A percentile compares a stretch with the other conserved stretches of the same genome.
phyloP scores from a whole-genome alignment of 345 rosid species.

The Geranium brycei region DNA sequence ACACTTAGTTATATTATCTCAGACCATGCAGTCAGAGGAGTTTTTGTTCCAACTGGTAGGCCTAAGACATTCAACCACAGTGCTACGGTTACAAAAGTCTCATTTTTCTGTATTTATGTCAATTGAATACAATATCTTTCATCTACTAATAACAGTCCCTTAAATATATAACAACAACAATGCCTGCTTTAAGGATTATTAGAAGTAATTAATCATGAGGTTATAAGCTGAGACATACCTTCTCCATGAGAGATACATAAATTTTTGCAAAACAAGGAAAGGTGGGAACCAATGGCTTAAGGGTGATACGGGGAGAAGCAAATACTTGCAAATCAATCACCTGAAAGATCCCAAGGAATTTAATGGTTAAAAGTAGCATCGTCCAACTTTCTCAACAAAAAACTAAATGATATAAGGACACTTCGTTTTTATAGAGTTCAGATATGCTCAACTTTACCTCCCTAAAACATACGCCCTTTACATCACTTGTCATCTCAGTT shows the following conservation, averaged over 20 bases:
- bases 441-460: too few species aligned
- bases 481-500: too few species aligned
- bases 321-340: conserved; percentile 87
- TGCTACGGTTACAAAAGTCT: too few species aligned
- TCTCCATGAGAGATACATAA: conserved; percentile 79
- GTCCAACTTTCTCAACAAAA: neutral
- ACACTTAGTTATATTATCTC: neutral
- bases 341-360: conserved; percentile 26
- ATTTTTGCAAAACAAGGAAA: conserved; percentile 96
- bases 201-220: neutral
- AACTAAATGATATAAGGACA: too few species aligned
- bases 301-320: conserved; percentile 78
- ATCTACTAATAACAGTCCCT: too few species aligned
- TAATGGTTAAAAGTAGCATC: neutral
- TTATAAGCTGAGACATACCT: conserved; percentile 33
- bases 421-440: too few species aligned
- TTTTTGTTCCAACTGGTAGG: neutral
- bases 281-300: conserved; percentile 78
- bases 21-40: neutral
- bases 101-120: too few species aligned
- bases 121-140: too few species aligned
- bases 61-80: too few species aligned
- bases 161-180: too few species aligned
- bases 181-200: neutral
- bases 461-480: too few species aligned